phyloP scores from a whole-genome alignment of 2,329 filamentous ascomycete genomes.

The Onygenales sp. region DNA sequence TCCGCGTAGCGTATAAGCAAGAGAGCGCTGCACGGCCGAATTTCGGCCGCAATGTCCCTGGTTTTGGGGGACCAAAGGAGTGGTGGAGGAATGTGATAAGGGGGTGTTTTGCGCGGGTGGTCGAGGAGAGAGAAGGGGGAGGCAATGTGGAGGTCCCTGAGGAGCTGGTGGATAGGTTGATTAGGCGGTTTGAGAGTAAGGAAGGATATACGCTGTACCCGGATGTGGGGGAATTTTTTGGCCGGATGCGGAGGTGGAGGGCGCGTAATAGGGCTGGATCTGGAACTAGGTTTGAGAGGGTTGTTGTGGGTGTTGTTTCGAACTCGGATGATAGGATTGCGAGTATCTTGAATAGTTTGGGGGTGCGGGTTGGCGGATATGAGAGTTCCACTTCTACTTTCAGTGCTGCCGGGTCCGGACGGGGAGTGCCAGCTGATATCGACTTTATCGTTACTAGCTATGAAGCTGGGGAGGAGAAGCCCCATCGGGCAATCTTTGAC shows the following conservation, averaged over 20 bases:
- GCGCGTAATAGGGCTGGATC: constrained; percentile 10
- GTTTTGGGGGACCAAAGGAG: constrained; percentile 26
- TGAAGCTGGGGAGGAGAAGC: constrained; percentile 37
- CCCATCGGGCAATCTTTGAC: constrained; percentile 30
- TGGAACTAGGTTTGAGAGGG: constrained; percentile 19
- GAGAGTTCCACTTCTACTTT: constrained; percentile 16
- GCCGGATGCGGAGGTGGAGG: constrained; percentile 19
- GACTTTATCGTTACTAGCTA: constrained; percentile 39
- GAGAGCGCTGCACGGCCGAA: constrained; percentile 28
- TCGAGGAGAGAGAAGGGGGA: neutral
- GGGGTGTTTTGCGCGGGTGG: constrained; percentile 22
- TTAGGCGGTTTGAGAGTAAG: constrained; percentile 30
- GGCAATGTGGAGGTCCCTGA: constrained; percentile 19
- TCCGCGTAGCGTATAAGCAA: constrained; percentile 27
- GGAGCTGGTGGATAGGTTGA: constrained; percentile 24
- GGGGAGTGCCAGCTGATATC: constrained; percentile 23
- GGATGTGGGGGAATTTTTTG: constrained; percentile 31
- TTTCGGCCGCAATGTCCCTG: constrained; percentile 33
- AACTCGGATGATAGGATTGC: constrained; percentile 39
- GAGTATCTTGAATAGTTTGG: constrained; percentile 29
- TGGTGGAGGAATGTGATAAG: constrained; percentile 38
- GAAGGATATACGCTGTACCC: constrained; percentile 33
- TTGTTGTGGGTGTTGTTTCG: constrained; percentile 35
- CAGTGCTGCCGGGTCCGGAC: constrained; percentile 7
- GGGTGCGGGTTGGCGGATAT: constrained; percentile 28